phyloP scores from a whole-genome alignment of 495 filamentous ascomycete genomes.

The Lepraria neglecta region DNA sequence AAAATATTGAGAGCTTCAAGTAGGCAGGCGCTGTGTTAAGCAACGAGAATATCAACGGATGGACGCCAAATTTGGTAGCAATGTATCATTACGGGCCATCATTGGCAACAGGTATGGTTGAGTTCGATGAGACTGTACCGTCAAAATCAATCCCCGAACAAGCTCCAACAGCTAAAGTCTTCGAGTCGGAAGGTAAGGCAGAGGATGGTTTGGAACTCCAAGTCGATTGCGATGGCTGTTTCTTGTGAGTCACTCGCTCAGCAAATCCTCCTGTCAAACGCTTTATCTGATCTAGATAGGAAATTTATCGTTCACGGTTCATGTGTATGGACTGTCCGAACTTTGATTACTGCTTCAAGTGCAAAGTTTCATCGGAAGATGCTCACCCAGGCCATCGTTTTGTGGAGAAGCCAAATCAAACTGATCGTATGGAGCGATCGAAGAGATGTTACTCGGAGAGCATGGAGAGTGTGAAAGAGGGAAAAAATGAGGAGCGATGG shows the following conservation, averaged over 20 bases:
- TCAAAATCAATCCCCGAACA: too few relatives aligned
- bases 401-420: background rate
- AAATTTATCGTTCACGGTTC: background rate
- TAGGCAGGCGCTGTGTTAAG: background rate
- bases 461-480: too few relatives aligned
- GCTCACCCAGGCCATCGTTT: background rate
- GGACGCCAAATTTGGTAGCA: background rate
- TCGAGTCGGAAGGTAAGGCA: too few relatives aligned
- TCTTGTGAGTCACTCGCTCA: background rate
- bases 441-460: too few relatives aligned
- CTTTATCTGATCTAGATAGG: background rate
- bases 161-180: too few relatives aligned
- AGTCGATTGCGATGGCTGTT: background rate
- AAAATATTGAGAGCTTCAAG: background rate
- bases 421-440: too few relatives aligned
- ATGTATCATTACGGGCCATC: background rate
- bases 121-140: too few relatives aligned
- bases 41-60: background rate
- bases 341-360: conserved; percentile 6
- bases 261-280: background rate
- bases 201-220: background rate
- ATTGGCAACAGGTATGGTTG: too few relatives aligned
- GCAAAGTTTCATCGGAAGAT: background rate
- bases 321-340: background rate
- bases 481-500: too few relatives aligned